Evolutionary conservation across 2,329 filamentous ascomycete genomes (phyloP), one percentile per base, ranked within the genome.

Genomic region (Aspergillus tamarii): DNA sequence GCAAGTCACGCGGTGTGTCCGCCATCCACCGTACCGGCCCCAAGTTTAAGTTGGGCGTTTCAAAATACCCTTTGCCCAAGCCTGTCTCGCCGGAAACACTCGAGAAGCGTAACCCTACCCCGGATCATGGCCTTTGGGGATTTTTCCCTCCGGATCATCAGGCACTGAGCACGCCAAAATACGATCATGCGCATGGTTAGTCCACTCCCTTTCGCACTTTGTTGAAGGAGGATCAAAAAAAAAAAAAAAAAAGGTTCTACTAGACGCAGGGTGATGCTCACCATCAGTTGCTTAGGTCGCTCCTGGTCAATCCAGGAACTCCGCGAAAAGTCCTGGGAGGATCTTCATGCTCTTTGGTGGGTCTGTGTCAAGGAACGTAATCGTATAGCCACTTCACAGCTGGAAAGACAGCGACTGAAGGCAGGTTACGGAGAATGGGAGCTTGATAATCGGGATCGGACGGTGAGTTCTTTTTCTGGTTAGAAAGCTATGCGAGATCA

Each of bases 331-430:
- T 93, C 90, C 67, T 99, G 93, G 92, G 92, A 97, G 66, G 94
- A 98, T 77, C 81, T 99, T 72, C 94, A 98, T 79, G 84, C 85
- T 66, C 84, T 99, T 74, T 99, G 94, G 93, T 99, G 94, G 93
- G 87, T 93, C 61, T 98, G 95, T 77, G 86, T 91, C 64, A 93
- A 92, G 81, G 95, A 99, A 82, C 85, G 91, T 72, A 99, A 99
- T 80, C 87, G 92, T 70, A 87, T 98, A 70, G 85, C 88, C n/a
- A 98, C 96, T 34, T 89, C 90, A 69, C 84, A 84, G 59, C 78
- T 84, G 62, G 93, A 96, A 82, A 85, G 92, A 71, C 74, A 82
- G 34, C 86, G 90, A 69, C 75, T 91, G 61, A 84, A 89, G 68
- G 84, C 92, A 56, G 88, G 90, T 32, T 95, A 91, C 73, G 94